A percentile compares a stretch with the other conserved stretches of the same genome.
These are phyloP conservation scores for Phalaenopsis equestris DNA, from an alignment of 106 monocot species.

Conservation along the genomic window DNA sequence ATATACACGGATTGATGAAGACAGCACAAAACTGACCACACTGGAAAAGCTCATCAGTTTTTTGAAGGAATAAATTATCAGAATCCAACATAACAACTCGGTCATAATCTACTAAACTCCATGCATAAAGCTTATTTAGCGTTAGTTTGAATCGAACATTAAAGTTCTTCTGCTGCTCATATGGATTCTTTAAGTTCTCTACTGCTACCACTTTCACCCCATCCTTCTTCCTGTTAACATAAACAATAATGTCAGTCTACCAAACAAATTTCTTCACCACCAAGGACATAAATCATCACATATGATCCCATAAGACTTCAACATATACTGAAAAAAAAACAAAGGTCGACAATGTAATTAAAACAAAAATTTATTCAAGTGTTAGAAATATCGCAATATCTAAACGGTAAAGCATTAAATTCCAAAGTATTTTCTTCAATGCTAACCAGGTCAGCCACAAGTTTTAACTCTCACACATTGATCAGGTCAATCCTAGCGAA, in stretches of 20 bases:
- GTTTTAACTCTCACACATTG: neutral
- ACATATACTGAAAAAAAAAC: neutral
- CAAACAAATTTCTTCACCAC: neutral
- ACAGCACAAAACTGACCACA: conserved; percentile 95
- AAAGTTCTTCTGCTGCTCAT: conserved; percentile 62
- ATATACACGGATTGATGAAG: conserved; percentile 95
- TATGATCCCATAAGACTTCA: neutral
- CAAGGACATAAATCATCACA: neutral
- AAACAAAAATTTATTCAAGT: neutral
- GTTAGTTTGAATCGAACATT: conserved; percentile 76
- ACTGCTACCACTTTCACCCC: conserved; percentile 70
- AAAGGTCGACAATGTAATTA: neutral
- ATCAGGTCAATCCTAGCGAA: neutral
- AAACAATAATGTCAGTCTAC: neutral
- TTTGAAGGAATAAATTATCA: conserved; percentile 89
- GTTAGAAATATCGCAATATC: neutral
- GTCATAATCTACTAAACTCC: conserved; percentile 84
- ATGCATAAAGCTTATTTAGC: conserved; percentile 93
- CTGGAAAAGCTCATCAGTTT: conserved; percentile 91
- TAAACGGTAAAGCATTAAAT: neutral
- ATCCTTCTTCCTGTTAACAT: conserved; percentile 62
- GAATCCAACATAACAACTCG: conserved; percentile 96
- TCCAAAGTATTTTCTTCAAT: neutral
- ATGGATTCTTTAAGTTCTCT: conserved; percentile 79
- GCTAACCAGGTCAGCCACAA: neutral